Percentiles rank a stretch among this genome's conserved stretches.
Evolutionary conservation across 1,284 basidiomycete genomes (phyloP).

Genomic region (Marasmius fiardii): DNA sequence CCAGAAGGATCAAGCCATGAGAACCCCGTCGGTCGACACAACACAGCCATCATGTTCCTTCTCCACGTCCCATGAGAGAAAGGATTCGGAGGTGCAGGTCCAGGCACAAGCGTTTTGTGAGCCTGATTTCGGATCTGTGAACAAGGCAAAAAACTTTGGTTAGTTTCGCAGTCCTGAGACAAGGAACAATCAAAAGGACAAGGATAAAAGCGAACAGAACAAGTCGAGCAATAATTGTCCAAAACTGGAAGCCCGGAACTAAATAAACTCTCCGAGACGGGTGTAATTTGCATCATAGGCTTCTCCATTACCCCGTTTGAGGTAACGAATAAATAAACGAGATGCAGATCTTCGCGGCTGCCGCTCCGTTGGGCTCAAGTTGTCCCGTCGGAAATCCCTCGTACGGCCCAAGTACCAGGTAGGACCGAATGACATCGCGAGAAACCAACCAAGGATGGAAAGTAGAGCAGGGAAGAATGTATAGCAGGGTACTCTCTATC

Average conservation of each 20-base stretch:
- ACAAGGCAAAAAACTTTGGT: constrained; percentile 3
- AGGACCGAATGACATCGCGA: too few species aligned
- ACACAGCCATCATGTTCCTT: constrained; percentile 60
- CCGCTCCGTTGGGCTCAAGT: too few species aligned
- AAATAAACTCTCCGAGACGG: too few species aligned
- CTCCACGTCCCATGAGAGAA: constrained; percentile 75
- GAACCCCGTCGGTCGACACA: constrained; percentile 69
- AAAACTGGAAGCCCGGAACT: too few species aligned
- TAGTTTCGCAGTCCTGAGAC: not conserved
- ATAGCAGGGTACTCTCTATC: not conserved
- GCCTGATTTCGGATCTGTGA: constrained; percentile 74
- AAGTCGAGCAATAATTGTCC: too few species aligned
- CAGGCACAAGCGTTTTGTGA: constrained; percentile 63
- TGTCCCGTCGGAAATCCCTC: not conserved
- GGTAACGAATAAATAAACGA: too few species aligned
- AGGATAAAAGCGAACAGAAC: too few species aligned
- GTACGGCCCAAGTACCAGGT: too few species aligned
- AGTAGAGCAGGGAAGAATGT: not conserved
- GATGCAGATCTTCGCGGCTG: too few species aligned
- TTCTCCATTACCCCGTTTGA: too few species aligned
- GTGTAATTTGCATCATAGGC: too few species aligned
- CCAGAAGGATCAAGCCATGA: constrained; percentile 63
- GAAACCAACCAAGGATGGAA: not conserved
- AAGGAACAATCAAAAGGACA: not conserved
- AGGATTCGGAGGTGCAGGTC: constrained; percentile 67